Evolutionary conservation across 73 alveolate species (phyloP).

Genomic region (Paramecium caudatum): DNA sequence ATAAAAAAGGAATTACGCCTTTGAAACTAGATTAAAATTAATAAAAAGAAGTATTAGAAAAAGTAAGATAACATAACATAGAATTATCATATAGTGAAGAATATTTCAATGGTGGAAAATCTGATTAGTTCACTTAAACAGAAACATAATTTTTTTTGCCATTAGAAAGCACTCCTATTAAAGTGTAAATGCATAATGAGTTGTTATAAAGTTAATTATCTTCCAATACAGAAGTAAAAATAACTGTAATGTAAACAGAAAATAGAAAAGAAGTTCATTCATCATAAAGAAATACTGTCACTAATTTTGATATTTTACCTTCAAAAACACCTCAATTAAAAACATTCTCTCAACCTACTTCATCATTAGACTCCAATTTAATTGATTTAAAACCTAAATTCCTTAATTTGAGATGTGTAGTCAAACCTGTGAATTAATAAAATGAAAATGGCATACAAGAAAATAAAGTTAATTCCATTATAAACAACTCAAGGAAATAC

Average conservation of each 20-base stretch:
- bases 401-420: too few relatives aligned
- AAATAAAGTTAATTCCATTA: not conserved
- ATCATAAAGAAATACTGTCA: not conserved
- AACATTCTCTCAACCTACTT: not conserved
- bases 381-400: slow-evolving; percentile 11
- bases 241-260: not conserved
- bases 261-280: not conserved
- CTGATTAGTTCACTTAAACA: slow-evolving; percentile 7
- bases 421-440: too few relatives aligned
- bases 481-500: not conserved
- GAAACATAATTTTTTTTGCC: not conserved
- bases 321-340: not conserved
- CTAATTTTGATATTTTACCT: not conserved
- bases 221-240: not conserved
- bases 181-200: not conserved
- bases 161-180: not conserved
- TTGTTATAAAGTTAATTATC: not conserved
- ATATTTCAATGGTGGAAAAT: not conserved
- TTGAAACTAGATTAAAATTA: too few relatives aligned
- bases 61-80: not conserved
- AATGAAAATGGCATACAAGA: not conserved
- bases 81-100: not conserved
- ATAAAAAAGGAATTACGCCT: too few relatives aligned
- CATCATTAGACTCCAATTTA: slow-evolving; percentile 10
- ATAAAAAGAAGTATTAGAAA: not conserved